phyloP scores from a whole-genome alignment of 1,284 basidiomycete genomes.

The Boletellus deceptivus region DNA sequence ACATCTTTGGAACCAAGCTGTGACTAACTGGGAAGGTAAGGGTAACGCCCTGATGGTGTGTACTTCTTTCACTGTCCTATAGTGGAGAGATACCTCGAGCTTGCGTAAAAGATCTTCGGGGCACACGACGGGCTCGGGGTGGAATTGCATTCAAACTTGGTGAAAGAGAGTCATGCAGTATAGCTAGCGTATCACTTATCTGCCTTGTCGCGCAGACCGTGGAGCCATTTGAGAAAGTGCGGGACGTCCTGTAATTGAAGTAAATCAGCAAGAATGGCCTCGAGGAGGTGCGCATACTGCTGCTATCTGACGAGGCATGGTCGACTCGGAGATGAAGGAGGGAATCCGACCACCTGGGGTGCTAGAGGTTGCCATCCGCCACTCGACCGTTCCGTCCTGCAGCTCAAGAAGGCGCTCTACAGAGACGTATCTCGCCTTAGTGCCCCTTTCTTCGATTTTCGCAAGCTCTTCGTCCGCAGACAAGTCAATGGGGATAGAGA shows the following conservation, averaged over 20 bases:
- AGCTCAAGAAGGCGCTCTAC: conserved; percentile 66
- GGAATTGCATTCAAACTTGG: background rate
- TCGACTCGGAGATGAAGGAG: conserved; percentile 55
- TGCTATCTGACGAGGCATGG: conserved; percentile 60
- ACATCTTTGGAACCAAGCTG: conserved; percentile 81
- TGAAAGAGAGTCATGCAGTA: background rate
- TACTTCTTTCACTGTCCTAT: conserved; percentile 12
- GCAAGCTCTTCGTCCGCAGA: conserved; percentile 54
- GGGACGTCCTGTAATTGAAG: conserved; percentile 56
- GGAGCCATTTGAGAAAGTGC: conserved; percentile 54
- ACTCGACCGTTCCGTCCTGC: conserved; percentile 64
- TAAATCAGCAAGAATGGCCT: conserved; percentile 3
- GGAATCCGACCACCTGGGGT: conserved; percentile 69
- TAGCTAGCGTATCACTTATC: conserved; percentile 31
- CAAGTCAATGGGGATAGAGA: conserved; percentile 73
- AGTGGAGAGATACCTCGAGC: conserved; percentile 86
- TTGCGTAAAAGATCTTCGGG: conserved; percentile 47
- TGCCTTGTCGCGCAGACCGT: conserved; percentile 24
- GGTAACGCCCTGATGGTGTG: conserved; percentile 1
- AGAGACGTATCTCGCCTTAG: conserved; percentile 66
- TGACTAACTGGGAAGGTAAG: conserved; percentile 93
- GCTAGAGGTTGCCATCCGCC: conserved; percentile 79
- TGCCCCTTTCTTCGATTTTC: conserved; percentile 63
- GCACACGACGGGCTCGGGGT: background rate
- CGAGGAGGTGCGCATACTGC: conserved; percentile 40